Evolutionary conservation across 345 rosid genomes (phyloP).

Genomic region (Barbarea vulgaris): DNA sequence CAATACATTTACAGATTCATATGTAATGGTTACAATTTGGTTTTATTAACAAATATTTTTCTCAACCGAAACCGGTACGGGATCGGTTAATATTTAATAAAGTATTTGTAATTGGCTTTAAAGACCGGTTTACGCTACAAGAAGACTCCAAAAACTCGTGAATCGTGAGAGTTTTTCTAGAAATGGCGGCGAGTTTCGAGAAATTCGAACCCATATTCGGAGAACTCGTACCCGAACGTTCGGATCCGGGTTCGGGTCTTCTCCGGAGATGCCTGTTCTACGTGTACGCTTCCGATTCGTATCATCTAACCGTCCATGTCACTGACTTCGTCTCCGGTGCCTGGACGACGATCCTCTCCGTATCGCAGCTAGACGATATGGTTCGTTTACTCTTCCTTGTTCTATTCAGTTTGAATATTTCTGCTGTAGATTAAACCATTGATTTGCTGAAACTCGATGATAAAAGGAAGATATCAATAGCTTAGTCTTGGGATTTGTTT

Average conservation of each 20-base stretch:
- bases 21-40: neutral
- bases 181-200: slow-evolving; percentile 48
- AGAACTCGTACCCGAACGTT: slow-evolving; percentile 62
- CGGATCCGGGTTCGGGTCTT: slow-evolving; percentile 40
- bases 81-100: neutral
- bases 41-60: neutral
- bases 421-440: neutral
- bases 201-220: slow-evolving; percentile 66
- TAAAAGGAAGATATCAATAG: neutral
- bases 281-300: slow-evolving; percentile 66
- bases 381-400: slow-evolving; percentile 37
- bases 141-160: neutral
- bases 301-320: slow-evolving; percentile 55
- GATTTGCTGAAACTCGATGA: neutral
- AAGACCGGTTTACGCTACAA: too few relatives aligned
- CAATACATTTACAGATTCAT: neutral
- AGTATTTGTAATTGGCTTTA: neutral
- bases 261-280: slow-evolving; percentile 63
- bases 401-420: neutral
- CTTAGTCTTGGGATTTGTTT: neutral
- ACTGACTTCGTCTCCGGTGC: slow-evolving; percentile 63
- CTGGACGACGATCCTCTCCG: slow-evolving; percentile 68
- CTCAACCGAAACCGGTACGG: neutral
- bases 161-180: neutral
- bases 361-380: slow-evolving; percentile 81